Evolutionary conservation across 169 alveolate species (phyloP).

Genomic region (Cryptosporidium tyzzeri): DNA sequence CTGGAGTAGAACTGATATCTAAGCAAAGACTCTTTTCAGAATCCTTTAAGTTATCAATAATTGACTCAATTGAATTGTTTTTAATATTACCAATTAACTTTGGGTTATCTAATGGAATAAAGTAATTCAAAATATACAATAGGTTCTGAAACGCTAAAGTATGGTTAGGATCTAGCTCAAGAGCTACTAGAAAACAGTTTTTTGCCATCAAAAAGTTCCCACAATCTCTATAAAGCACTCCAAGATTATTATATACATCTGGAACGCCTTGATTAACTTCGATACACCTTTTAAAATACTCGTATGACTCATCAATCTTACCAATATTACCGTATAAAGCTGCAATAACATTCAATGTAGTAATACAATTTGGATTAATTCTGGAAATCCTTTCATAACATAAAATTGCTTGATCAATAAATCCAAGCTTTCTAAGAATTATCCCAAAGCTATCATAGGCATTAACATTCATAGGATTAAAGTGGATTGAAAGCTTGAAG

Average conservation of each 20-base stretch:
- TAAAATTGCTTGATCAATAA: conserved; percentile 34
- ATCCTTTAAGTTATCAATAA: conserved; percentile 29
- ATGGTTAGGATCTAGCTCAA: conserved; percentile 52
- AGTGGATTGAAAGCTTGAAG: conserved; percentile 49
- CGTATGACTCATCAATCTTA: conserved; percentile 77
- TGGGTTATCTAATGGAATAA: conserved; percentile 68
- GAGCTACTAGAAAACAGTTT: conserved; percentile 74
- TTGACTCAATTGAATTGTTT: conserved; percentile 15
- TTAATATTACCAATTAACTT: conserved; percentile 27
- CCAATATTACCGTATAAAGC: conserved; percentile 77
- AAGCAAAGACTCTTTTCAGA: conserved; percentile 71
- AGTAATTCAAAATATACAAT: conserved; percentile 70
- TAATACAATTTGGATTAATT: conserved; percentile 48
- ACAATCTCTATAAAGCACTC: conserved; percentile 78
- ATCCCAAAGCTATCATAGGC: conserved; percentile 37
- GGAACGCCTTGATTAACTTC: conserved; percentile 76
- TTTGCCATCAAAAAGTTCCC: conserved; percentile 79
- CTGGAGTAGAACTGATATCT: not conserved
- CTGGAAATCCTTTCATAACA: conserved; percentile 36
- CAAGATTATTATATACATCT: conserved; percentile 78
- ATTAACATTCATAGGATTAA: conserved; percentile 35
- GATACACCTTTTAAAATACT: conserved; percentile 78
- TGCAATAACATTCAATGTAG: conserved; percentile 72
- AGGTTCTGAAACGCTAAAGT: conserved; percentile 70
- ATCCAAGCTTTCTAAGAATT: conserved; percentile 32